These are phyloP conservation scores for Mucor mucedo DNA, from an alignment of 371 early-diverging fungal genomes.

Conservation along the genomic window DNA sequence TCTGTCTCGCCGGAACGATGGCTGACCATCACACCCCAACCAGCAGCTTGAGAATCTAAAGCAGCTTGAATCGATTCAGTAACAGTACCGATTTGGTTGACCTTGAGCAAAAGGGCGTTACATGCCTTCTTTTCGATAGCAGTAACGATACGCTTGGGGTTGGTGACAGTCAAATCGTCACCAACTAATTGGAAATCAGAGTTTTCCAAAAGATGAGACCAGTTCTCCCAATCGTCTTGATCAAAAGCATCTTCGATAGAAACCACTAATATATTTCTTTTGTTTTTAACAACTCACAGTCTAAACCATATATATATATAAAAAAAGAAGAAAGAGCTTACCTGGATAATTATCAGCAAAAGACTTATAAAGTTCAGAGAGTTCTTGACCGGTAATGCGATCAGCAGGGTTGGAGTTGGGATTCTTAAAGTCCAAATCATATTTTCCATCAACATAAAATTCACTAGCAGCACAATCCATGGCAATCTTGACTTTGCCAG, in stretches of 20 bases:
- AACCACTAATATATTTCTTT: constrained; percentile 57
- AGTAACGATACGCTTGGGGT: constrained; percentile 90
- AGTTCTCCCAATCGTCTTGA: constrained; percentile 98
- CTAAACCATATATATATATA: constrained; percentile 3
- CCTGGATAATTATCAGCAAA: constrained; percentile 92
- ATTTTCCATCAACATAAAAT: constrained; percentile 96
- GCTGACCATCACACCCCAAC: constrained; percentile 99
- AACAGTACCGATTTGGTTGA: constrained; percentile 99
- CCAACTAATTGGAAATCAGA: constrained; percentile 94
- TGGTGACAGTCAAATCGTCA: constrained; percentile 99
- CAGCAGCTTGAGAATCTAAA: constrained; percentile 72
- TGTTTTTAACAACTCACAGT: background rate
- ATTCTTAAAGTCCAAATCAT: constrained; percentile 98
- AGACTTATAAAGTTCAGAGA: constrained; percentile 86
- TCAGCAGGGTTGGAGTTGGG: constrained; percentile 81
- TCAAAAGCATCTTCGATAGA: constrained; percentile 99
- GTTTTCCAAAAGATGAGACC: constrained; percentile 78
- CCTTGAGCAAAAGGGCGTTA: constrained; percentile 97
- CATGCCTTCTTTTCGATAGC: constrained; percentile 96
- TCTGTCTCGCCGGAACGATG: constrained; percentile 99
- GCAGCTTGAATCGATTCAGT: constrained; percentile 93
- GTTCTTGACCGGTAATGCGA: constrained; percentile 79
- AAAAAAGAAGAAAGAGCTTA: constrained; percentile 29
- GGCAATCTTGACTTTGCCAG: constrained; percentile 95
- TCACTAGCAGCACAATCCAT: constrained; percentile 99